Conservation (phyloP, 192 early-diverging fungal species). For the Linnemannia elongata region DNA sequence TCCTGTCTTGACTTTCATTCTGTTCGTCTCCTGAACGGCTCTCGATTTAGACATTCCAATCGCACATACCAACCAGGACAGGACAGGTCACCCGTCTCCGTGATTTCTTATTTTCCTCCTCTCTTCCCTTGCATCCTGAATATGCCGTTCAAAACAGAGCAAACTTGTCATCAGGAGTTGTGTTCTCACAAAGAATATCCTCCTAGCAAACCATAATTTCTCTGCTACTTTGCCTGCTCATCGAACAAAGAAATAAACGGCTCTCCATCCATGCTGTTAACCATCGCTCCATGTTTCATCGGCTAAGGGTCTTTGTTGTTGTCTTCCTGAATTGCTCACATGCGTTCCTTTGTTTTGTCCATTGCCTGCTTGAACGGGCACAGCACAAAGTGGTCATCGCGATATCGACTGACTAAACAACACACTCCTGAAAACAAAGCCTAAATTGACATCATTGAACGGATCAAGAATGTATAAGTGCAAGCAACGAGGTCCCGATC, state of each 20-base stretch:
- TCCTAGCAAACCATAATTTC: no score
- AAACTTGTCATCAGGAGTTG: no score
- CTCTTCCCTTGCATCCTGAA: no score
- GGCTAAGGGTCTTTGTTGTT: background rate
- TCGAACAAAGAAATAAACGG: background rate
- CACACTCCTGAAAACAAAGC: background rate
- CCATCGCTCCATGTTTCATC: background rate
- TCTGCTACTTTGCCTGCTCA: background rate
- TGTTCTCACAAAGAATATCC: no score
- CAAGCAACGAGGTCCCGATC: background rate
- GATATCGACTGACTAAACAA: background rate
- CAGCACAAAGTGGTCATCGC: background rate
- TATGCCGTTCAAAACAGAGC: no score
- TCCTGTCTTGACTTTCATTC: background rate
- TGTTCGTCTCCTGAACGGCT: background rate
- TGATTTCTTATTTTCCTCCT: background rate
- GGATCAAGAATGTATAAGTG: background rate
- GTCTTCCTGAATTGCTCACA: background rate
- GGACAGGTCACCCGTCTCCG: background rate
- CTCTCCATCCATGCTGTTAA: background rate
- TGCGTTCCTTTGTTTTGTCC: background rate
- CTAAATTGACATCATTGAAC: slow-evolving; percentile 14
- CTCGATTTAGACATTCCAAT: background rate
- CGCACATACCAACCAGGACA: background rate
- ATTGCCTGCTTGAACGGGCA: background rate